Percentiles rank a stretch among this genome's conserved stretches.
Evolutionary conservation across 306 rosid species (phyloP).

Genomic region (Sicyos baderoa): DNA sequence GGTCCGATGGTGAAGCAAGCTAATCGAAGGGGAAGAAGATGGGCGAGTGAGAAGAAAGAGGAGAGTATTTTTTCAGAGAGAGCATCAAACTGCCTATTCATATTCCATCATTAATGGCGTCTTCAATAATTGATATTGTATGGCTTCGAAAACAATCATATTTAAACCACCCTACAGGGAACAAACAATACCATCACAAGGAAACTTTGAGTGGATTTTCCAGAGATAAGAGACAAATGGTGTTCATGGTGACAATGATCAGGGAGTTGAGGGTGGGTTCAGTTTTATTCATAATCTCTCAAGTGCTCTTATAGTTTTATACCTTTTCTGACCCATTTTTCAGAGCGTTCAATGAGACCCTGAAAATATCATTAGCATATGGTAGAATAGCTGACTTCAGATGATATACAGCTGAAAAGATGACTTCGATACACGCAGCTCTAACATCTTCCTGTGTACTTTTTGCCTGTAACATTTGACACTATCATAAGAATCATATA

Average conservation of each 20-base stretch:
- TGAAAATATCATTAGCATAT: constrained; percentile 52
- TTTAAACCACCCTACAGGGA: neutral
- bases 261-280: neutral
- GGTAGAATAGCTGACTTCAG: constrained; percentile 56
- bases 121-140: neutral
- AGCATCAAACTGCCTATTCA: no score
- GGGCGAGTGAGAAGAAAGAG: no score
- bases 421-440: constrained; percentile 77
- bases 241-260: neutral
- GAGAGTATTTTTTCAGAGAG: no score
- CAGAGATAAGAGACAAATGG: neutral
- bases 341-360: constrained; percentile 53
- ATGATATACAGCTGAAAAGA: constrained; percentile 80
- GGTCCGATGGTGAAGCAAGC: no score
- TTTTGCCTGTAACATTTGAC: constrained; percentile 34
- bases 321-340: constrained; percentile 61
- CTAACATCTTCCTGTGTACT: constrained; percentile 44
- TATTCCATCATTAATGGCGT: no score
- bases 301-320: neutral
- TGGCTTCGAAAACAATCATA: neutral
- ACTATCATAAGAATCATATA: constrained; percentile 23
- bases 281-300: neutral
- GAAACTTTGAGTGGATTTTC: neutral
- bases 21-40: no score
- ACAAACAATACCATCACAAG: neutral